A percentile compares a stretch with the other conserved stretches of the same genome.
These are phyloP conservation scores for Oryza rufipogon DNA, from an alignment of 176 grass and related monocot genomes.

Conservation along the genomic window DNA sequence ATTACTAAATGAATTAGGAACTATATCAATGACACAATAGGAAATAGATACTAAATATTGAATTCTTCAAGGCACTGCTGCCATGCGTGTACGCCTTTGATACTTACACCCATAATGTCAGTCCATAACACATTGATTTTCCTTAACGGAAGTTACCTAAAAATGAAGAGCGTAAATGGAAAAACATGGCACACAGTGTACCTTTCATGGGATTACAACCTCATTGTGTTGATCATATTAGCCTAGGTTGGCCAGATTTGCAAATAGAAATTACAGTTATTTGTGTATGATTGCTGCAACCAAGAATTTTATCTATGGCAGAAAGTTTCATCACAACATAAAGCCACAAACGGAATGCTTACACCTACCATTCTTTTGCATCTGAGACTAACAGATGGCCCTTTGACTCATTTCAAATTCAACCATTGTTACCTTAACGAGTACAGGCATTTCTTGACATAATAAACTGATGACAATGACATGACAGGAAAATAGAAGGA, in stretches of 20 bases:
- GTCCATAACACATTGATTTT: neutral
- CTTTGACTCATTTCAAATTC: slow-evolving; percentile 9
- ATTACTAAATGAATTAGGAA: too few relatives aligned
- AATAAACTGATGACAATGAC: slow-evolving; percentile 15
- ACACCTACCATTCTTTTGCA: neutral
- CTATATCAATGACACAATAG: too few relatives aligned
- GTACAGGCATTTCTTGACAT: neutral
- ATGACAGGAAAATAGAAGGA: neutral
- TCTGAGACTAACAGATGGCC: neutral
- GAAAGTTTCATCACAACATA: slow-evolving; percentile 31
- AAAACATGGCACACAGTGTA: neutral
- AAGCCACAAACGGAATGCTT: slow-evolving; percentile 21
- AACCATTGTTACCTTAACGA: neutral
- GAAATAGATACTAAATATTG: too few relatives aligned
- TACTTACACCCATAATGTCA: neutral
- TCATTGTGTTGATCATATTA: neutral
- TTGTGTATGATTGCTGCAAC: neutral
- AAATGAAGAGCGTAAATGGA: neutral
- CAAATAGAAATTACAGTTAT: neutral
- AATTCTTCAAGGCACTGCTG: too few relatives aligned
- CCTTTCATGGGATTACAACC: neutral
- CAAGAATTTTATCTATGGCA: slow-evolving; percentile 8
- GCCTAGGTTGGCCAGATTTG: neutral
- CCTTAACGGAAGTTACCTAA: neutral
- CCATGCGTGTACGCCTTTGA: neutral